Percentiles rank a stretch among this genome's conserved stretches.
These are phyloP conservation scores for Rhodotorula sp. DNA, from an alignment of 1,284 basidiomycete genomes.

Conservation along the genomic window DNA sequence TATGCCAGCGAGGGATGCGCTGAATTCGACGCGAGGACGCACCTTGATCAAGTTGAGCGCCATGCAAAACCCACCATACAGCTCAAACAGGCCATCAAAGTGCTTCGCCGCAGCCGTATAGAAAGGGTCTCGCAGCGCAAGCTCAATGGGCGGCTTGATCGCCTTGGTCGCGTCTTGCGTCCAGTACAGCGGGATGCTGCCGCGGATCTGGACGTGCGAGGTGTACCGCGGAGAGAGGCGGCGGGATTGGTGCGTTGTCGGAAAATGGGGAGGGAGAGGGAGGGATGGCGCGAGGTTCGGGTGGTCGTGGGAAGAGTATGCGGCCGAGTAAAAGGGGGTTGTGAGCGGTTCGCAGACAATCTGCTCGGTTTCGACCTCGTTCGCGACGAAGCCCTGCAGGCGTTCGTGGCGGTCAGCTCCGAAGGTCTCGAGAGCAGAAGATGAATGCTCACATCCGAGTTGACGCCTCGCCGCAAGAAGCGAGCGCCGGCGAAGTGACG, in stretches of 20 bases:
- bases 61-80: constrained; percentile 87
- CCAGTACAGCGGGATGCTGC: constrained; percentile 64
- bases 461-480: constrained; percentile 91
- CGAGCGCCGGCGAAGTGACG: constrained; percentile 94
- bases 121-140: constrained; percentile 69
- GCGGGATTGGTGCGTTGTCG: not conserved
- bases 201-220: constrained; percentile 82
- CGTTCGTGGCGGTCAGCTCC: not conserved
- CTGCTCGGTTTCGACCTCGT: constrained; percentile 99
- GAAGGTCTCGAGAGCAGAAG: not conserved
- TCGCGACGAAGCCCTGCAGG: constrained; percentile 90
- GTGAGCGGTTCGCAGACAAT: constrained; percentile 93
- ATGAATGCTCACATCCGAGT: constrained; percentile 66
- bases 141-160: constrained; percentile 89
- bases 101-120: constrained; percentile 89
- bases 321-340: constrained; percentile 59
- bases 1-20: not conserved
- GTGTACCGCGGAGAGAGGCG: constrained; percentile 79
- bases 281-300: constrained; percentile 43
- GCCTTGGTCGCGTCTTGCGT: constrained; percentile 57
- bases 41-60: constrained; percentile 96
- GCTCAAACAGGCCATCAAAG: constrained; percentile 85
- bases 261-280: constrained; percentile 31
- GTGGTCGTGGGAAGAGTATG: not conserved
- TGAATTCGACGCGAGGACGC: constrained; percentile 43